These are phyloP conservation scores for Penicillium macrosclerotiorum DNA, from an alignment of 495 filamentous ascomycete species.

Conservation along the genomic window DNA sequence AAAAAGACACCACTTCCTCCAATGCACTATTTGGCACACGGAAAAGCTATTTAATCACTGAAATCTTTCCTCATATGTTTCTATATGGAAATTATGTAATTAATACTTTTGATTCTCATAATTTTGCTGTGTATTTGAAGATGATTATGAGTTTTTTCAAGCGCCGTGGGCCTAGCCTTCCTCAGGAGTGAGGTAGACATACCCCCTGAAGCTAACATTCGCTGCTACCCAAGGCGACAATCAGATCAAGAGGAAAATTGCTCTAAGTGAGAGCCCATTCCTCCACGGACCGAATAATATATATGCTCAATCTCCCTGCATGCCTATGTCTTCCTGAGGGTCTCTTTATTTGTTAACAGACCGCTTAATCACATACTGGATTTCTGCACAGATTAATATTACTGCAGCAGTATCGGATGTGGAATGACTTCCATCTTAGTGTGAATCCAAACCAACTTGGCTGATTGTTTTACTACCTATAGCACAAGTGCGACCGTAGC, in stretches of 20 bases:
- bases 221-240: neutral
- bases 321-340: neutral
- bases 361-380: slow-evolving; percentile 40
- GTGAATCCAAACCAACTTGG: slow-evolving; percentile 51
- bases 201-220: slow-evolving; percentile 34
- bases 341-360: slow-evolving; percentile 37
- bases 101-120: slow-evolving; percentile 60
- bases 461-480: slow-evolving; percentile 50
- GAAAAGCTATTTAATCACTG: slow-evolving; percentile 51
- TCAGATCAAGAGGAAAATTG: neutral
- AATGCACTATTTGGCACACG: slow-evolving; percentile 50
- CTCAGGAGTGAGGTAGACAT: slow-evolving; percentile 36
- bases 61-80: slow-evolving; percentile 48
- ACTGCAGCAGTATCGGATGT: slow-evolving; percentile 36
- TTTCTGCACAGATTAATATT: neutral
- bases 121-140: slow-evolving; percentile 51
- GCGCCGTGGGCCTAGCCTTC: slow-evolving; percentile 54
- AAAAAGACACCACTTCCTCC: slow-evolving; percentile 30
- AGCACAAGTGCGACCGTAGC: slow-evolving; percentile 69
- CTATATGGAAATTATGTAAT: slow-evolving; percentile 51
- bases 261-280: neutral
- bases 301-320: neutral
- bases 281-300: neutral
- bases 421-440: slow-evolving; percentile 54
- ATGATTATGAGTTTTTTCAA: slow-evolving; percentile 45